These are phyloP conservation scores for Juncus effusus DNA, from an alignment of 176 grass and related monocot genomes.

Conservation along the genomic window DNA sequence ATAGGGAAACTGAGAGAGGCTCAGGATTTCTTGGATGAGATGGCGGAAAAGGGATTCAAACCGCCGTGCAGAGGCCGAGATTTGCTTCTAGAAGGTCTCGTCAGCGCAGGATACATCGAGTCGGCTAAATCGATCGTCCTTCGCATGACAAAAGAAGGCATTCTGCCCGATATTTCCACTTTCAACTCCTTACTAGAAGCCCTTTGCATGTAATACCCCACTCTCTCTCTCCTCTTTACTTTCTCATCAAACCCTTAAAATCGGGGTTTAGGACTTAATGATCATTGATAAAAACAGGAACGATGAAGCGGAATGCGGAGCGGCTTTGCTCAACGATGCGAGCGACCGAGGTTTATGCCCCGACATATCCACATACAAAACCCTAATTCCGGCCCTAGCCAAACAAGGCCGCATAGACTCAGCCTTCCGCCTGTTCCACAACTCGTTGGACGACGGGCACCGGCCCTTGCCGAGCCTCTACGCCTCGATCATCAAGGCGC, in stretches of 20 bases:
- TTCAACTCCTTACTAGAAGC: constrained; percentile 87
- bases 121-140: constrained; percentile 75
- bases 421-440: constrained; percentile 72
- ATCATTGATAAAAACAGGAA: constrained; percentile 16
- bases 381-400: constrained; percentile 72
- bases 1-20: constrained; percentile 74
- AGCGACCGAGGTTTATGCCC: constrained; percentile 65
- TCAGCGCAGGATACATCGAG: constrained; percentile 72
- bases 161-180: constrained; percentile 74
- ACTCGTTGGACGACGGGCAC: constrained; percentile 67
- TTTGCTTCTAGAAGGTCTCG: constrained; percentile 75
- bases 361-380: constrained; percentile 94
- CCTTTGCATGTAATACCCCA: constrained; percentile 39
- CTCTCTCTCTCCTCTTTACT: background rate
- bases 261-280: background rate
- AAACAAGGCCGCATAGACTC: constrained; percentile 76
- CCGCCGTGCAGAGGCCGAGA: constrained; percentile 76
- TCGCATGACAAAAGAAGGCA: constrained; percentile 93
- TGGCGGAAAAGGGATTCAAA: constrained; percentile 64
- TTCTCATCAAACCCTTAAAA: background rate
- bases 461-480: constrained; percentile 82
- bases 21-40: constrained; percentile 90
- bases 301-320: constrained; percentile 53
- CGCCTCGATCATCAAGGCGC: constrained; percentile 76
- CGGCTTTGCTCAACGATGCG: constrained; percentile 58